Evolutionary conservation across 2,329 filamentous ascomycete genomes (phyloP).

Genomic region (Aspergillus neotritici): DNA sequence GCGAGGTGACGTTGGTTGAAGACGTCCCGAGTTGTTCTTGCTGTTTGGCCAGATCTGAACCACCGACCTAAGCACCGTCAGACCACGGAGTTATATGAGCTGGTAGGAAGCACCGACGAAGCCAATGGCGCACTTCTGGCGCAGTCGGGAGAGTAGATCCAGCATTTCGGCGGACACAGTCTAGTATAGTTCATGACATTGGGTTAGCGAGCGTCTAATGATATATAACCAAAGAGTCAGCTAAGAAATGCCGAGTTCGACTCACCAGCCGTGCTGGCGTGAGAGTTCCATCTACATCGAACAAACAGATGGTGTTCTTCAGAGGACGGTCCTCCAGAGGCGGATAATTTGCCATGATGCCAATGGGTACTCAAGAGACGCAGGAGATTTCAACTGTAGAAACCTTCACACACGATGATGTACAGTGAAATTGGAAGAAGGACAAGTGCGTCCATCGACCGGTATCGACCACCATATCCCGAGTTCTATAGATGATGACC

Average conservation of each 20-base stretch:
- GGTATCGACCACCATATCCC: too few species aligned
- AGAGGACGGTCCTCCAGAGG: conserved; percentile 76
- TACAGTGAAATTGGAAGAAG: too few species aligned
- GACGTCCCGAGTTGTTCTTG: conserved; percentile 84
- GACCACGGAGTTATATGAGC: conserved; percentile 1
- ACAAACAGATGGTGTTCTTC: conserved; percentile 89
- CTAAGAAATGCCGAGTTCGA: background rate
- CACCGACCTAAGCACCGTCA: conserved; percentile 56
- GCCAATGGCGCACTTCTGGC: conserved; percentile 49
- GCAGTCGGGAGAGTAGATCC: conserved; percentile 68
- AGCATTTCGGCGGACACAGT: conserved; percentile 75
- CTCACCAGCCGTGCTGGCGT: conserved; percentile 70
- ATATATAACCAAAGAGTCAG: background rate
- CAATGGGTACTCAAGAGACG: too few species aligned
- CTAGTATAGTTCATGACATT: conserved; percentile 37
- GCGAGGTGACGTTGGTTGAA: conserved; percentile 63
- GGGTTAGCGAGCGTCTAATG: conserved; percentile 7
- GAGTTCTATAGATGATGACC: too few species aligned
- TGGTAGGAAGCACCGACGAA: conserved; percentile 19
- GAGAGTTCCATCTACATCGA: conserved; percentile 93
- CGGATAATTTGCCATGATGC: conserved; percentile 47
- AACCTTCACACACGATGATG: too few species aligned
- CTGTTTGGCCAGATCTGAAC: conserved; percentile 87
- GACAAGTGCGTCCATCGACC: too few species aligned
- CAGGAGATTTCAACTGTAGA: too few species aligned